Base-by-base conservation (phyloP, 1,284 basidiomycete species). In the Apiotrichum brassicae region DNA sequence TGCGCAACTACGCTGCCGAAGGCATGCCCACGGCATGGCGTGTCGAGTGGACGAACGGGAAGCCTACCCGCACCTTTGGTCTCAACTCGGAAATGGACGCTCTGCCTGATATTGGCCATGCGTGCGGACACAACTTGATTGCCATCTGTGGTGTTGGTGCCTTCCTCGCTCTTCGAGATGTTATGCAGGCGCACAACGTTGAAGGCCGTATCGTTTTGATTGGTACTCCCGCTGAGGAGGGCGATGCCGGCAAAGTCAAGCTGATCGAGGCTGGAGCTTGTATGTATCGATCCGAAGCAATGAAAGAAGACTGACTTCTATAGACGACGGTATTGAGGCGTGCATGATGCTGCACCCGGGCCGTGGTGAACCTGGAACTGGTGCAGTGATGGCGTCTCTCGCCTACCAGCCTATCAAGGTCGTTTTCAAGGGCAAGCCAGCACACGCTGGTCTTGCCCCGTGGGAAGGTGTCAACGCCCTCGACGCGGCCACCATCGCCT, bases 201-300 rank as follows among this genome's bases (percentile, higher is more conserved):
- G 62, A 82, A 2, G 90, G 87, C 2, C 85, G 78, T 47, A 76
- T 93, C 14, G 75, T 90, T 39, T 77, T 93, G 25, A 76, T 93
- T 5, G 89, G 90, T 22, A 93, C 90, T 5, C 89, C 90, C 50
- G 89, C 85, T 14, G 88, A 92, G 71, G 89, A 92, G 72, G 76
- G 75, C 16, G 86, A 84, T 2, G 84, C 80, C 16, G 88, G 89
- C 19, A 92, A 93, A 72, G 77, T 84, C 45, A 76, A 78, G 36
- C 74, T 92, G 25, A 74, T 90, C n/a, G 78, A 87, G 81, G 34
- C 80, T 77, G 34, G 87, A 86, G 84, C 82, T 86, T 68, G 81
- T 80, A 7, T 87, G 87, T 65, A n/a, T n/a, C n/a, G n/a, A n/a
- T n/a, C n/a, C n/a, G n/a, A n/a, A n/a, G n/a, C n/a, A n/a, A n/a